Conservation (phyloP, 441 rosid species). For the Arabidopsis hybrid region DNA sequence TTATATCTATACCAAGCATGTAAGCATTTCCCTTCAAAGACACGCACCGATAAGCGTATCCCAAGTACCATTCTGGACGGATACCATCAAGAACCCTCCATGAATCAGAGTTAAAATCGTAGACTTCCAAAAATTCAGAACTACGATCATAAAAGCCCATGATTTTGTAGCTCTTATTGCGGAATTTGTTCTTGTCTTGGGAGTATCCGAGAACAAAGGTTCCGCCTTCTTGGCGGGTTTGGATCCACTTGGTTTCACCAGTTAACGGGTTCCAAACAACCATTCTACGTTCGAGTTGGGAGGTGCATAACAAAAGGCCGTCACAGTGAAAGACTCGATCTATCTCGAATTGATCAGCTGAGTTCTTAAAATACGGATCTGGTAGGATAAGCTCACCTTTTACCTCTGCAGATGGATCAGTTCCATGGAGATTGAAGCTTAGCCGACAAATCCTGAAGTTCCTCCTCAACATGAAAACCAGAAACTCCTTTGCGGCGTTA, state of each 20-base stretch:
- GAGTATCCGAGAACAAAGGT: not conserved
- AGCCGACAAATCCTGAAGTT: too few species aligned
- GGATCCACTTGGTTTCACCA: not conserved
- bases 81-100: not conserved
- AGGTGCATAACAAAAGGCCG: not conserved
- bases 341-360: too few species aligned
- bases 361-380: too few species aligned
- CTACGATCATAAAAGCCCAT: not conserved
- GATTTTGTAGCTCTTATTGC: not conserved
- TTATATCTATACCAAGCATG: too few species aligned
- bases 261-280: not conserved
- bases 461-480: too few species aligned
- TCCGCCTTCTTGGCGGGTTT: too few species aligned
- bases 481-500: too few species aligned
- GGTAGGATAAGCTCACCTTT: too few species aligned
- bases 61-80: too few species aligned
- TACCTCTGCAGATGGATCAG: too few species aligned
- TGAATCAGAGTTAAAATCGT: not conserved
- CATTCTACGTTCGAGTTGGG: not conserved
- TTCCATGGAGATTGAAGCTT: too few species aligned
- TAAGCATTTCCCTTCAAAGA: not conserved
- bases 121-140: not conserved
- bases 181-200: not conserved
- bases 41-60: not conserved
- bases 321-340: not conserved